Base-by-base conservation (phyloP, 768 basidiomycete species). In the Pilatotrama ljubarskyi region DNA sequence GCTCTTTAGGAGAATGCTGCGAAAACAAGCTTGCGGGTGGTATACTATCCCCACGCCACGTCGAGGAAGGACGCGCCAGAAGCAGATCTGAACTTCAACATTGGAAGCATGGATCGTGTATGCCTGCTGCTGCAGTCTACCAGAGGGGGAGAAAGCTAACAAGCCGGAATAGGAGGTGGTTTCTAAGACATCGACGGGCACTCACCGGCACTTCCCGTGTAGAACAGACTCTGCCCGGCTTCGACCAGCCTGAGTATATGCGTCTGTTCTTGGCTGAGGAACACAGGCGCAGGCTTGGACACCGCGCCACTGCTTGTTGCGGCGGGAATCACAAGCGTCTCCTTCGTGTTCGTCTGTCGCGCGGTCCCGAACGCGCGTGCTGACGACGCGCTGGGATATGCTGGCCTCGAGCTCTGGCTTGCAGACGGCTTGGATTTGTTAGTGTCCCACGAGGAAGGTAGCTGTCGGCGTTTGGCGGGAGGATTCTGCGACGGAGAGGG, bases 161-260 rank as follows among this genome's bases (percentile, higher is more conserved):
- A 22, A 5, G 17, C 9, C 18, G 52, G 17, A 22, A 38, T 17
- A 10, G 38, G 10, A n/a, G 52, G 38, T 36, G 25, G 35, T 5
- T 17, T 29, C 2, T 42, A 17, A n/a, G n/a, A n/a, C n/a, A n/a
- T n/a, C n/a, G n/a, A n/a, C n/a, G n/a, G 15, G 37, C 35, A 74
- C 86, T 64, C 63, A 97, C 95, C 96, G 59, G 97, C 97, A 77
- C 91, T 93, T 25, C 97, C 97, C 1, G 96, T 99, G 73, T 98
- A 99, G 69, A 99, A 99, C 29, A 98, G 69, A 67, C 86, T 96
- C 46, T 85, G 73, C 2, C 84, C 86, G 13, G 83, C 77, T 35
- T 87, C 77, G 1, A 95, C 95, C 36, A 97, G 78, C 58, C 83
- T 80, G 61, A 97, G 76, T 48, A 99, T 91, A 59, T 88, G 83